A percentile compares a stretch with the other conserved stretches of the same genome.
These are phyloP conservation scores for Mrakia gelida DNA, from an alignment of 768 basidiomycete species.

Conservation along the genomic window DNA sequence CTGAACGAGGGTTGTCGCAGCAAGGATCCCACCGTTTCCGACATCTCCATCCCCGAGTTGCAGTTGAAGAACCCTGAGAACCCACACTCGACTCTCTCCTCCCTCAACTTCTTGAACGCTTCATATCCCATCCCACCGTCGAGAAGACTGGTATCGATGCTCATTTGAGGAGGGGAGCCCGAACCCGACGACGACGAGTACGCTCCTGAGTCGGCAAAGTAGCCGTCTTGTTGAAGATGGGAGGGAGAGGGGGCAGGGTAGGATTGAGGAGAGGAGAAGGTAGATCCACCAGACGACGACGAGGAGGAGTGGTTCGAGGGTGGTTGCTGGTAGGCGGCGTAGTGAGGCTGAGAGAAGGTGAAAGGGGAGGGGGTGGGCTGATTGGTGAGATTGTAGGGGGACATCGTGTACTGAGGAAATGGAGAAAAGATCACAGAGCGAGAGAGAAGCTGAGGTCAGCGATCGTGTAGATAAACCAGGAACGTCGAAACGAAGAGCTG, in stretches of 20 bases:
- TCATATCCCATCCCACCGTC: slow-evolving; percentile 6
- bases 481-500: background rate
- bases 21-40: background rate
- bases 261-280: background rate
- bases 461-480: background rate
- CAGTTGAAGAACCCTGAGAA: slow-evolving; percentile 6
- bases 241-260: background rate
- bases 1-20: background rate
- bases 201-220: background rate
- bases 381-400: background rate
- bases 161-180: background rate
- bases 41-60: background rate
- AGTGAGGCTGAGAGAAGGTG: background rate
- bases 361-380: background rate
- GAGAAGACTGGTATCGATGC: background rate
- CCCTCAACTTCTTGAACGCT: background rate
- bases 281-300: background rate
- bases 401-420: background rate
- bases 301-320: background rate
- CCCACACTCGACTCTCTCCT: background rate
- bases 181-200: background rate
- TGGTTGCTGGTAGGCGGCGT: background rate
- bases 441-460: background rate
- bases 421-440: background rate
- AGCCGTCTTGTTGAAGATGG: background rate